Evolutionary conservation across 2,329 filamentous ascomycete genomes (phyloP), one percentile per base, ranked within the genome.

Genomic region (Sclerotinia glacialis): DNA sequence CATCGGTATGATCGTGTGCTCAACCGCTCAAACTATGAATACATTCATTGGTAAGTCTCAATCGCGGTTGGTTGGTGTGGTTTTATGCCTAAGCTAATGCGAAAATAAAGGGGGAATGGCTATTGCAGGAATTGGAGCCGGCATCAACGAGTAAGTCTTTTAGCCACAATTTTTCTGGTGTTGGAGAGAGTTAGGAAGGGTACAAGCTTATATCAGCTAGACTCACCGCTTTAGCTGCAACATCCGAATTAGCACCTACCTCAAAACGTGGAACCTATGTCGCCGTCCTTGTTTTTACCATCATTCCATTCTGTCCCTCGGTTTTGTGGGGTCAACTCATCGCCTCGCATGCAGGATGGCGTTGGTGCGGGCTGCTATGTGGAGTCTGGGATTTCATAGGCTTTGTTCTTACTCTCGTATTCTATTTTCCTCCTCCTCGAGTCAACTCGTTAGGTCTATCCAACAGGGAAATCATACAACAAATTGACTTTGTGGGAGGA

Each of bases 221-320:
- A 85, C 89, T 26, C 46, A 90, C 86, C 5, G 87, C 88, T 5
- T 79, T 91, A 12, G 87, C 88, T 34, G 88, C 83, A 44, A 88
- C 87, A 1, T 85, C 86, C 4, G 88, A 91, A 74, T 80, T 91
- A 67, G 89, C 86, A 0, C 88, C 89, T 1, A 85, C 85, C 23
- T 80, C 83, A n/a, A 85, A 89, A 75, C 83, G 89, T 58, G 88
- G 70, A 42, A 83, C 82, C 73, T 88, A 88, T 69, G 84, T 88
- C n/a, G 83, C 83, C 6, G 74, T 83, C 2, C 76, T 89, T 8
- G 81, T 87, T 40, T 82, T 87, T 72, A 86, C 83, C 40, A 87
- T 88, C 66, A 64, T 86, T 1, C 85, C 85, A 0, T 88, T 87
- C 73, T 85, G 83, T 67, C 85, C 86, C 0, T 84, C 84, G 0